These are phyloP conservation scores for Leptographium galeiforme DNA, from an alignment of 2,329 filamentous ascomycete genomes.

Conservation along the genomic window DNA sequence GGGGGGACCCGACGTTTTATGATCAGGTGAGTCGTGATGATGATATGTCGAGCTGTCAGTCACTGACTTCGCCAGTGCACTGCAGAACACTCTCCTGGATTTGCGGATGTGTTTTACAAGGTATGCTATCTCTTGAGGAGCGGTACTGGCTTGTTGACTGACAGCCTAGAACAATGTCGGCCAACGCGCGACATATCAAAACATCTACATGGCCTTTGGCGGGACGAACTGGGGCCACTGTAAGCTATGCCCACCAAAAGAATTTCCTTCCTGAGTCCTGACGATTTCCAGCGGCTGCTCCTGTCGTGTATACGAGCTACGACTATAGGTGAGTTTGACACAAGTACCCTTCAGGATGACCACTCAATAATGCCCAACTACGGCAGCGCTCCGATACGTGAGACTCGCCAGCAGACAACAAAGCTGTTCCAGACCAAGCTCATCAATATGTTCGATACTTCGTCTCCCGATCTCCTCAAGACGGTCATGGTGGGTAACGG, in stretches of 20 bases:
- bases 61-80: constrained; percentile 17
- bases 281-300: constrained; percentile 20
- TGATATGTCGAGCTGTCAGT: not conserved
- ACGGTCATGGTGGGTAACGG: constrained; percentile 42
- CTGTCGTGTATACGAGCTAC: constrained; percentile 33
- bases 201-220: constrained; percentile 41
- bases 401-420: constrained; percentile 37
- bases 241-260: too few relatives aligned
- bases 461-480: constrained; percentile 34
- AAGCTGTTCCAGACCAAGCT: constrained; percentile 43
- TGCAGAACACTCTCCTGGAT: constrained; percentile 30
- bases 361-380: not conserved
- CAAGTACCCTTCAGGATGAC: not conserved
- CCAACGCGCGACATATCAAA: constrained; percentile 30
- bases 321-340: constrained; percentile 20
- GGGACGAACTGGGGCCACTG: constrained; percentile 68
- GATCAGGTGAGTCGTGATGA: constrained; percentile 20
- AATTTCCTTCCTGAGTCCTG: not conserved
- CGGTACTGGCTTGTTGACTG: not conserved
- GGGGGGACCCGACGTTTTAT: constrained; percentile 52
- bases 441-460: constrained; percentile 37
- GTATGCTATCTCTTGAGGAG: not conserved
- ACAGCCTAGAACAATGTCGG: constrained; percentile 30
- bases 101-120: constrained; percentile 42
- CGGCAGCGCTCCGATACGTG: constrained; percentile 31